Conservation (phyloP, 179 eudicot genomes). For the Heliamphora pulchella region DNA sequence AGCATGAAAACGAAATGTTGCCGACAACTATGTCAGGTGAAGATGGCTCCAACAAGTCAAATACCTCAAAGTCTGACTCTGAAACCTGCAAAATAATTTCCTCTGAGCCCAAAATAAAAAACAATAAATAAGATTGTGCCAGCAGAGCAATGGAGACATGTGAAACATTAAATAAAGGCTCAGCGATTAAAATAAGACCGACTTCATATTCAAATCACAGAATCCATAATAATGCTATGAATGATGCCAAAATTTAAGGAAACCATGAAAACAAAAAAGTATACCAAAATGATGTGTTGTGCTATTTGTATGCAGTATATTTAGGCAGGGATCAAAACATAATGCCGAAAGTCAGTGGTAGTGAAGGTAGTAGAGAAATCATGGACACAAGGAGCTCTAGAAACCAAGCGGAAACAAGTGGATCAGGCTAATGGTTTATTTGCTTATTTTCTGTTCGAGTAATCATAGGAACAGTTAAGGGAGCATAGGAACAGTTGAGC, state of each 20-base stretch:
- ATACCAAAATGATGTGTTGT: neutral
- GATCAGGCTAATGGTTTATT: no score
- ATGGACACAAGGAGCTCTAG: neutral
- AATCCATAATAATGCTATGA: neutral
- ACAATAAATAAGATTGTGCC: neutral
- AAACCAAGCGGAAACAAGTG: no score
- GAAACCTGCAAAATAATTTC: conserved; percentile 49
- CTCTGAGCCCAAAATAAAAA: neutral
- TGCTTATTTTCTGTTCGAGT: no score
- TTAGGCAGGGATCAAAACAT: neutral
- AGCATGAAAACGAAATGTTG: conserved; percentile 59
- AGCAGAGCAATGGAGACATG: neutral
- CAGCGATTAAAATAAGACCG: neutral
- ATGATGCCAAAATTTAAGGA: neutral
- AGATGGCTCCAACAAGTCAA: conserved; percentile 70
- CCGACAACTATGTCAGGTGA: conserved; percentile 50
- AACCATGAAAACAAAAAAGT: neutral
- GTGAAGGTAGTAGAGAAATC: neutral
- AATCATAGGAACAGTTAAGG: no score
- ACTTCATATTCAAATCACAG: neutral
- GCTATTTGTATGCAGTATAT: neutral
- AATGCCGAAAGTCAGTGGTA: neutral
- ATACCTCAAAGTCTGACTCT: conserved; percentile 45
- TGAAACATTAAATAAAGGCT: neutral
- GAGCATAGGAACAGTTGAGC: neutral